These are phyloP conservation scores for Syncephalastrum monosporum DNA, from an alignment of 371 early-diverging fungal species.

Conservation along the genomic window DNA sequence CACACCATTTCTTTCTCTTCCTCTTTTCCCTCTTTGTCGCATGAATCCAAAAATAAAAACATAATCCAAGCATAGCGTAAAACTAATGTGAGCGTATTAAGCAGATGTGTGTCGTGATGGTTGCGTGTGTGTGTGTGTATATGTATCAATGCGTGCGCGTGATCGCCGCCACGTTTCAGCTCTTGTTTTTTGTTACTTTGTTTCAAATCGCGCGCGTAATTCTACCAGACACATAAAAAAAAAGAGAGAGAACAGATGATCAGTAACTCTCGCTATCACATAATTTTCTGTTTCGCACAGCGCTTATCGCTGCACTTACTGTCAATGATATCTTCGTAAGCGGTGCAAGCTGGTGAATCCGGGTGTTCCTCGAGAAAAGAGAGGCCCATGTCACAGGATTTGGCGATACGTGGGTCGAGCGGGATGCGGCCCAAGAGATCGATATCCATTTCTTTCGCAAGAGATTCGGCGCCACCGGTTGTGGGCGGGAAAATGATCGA, in stretches of 20 bases:
- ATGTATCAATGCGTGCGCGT: neutral
- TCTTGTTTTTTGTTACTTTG: neutral
- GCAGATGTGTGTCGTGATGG: too few relatives aligned
- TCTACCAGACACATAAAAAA: too few relatives aligned
- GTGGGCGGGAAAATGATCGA: slow-evolving; percentile 88
- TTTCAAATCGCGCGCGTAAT: too few relatives aligned
- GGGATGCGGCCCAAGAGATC: slow-evolving; percentile 87
- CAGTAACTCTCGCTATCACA: neutral
- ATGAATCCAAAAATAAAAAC: too few relatives aligned
- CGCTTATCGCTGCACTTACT: slow-evolving; percentile 29
- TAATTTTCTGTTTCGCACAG: neutral
- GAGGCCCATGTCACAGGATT: slow-evolving; percentile 80
- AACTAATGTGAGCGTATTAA: too few relatives aligned
- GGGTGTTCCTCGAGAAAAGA: slow-evolving; percentile 87
- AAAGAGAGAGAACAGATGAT: too few relatives aligned
- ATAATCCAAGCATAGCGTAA: too few relatives aligned
- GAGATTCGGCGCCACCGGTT: slow-evolving; percentile 85
- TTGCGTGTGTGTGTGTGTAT: too few relatives aligned
- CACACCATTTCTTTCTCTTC: too few relatives aligned
- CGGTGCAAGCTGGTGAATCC: slow-evolving; percentile 82
- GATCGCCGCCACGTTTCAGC: slow-evolving; percentile 3
- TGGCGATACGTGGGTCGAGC: slow-evolving; percentile 87
- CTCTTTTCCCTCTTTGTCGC: too few relatives aligned
- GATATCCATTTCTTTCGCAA: slow-evolving; percentile 78
- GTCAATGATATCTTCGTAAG: slow-evolving; percentile 72